Conservation (phyloP, 441 rosid species). For the Erodium texanum region DNA sequence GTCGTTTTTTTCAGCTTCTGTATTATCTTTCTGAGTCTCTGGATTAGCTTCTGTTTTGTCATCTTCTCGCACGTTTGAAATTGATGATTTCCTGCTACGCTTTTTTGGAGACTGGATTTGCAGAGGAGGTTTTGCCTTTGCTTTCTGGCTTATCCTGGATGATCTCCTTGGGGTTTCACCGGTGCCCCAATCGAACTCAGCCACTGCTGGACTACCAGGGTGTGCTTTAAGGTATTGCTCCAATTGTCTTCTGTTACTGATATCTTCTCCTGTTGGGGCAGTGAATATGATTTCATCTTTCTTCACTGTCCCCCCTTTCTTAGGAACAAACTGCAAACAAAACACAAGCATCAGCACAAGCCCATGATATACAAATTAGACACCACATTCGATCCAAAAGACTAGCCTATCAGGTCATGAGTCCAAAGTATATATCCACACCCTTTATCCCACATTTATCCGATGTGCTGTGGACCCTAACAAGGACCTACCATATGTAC, state of each 20-base stretch:
- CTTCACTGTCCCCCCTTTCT: conserved; percentile 38
- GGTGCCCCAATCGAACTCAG: conserved; percentile 85
- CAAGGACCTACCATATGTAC: no score
- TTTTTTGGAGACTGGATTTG: conserved; percentile 77
- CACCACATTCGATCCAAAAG: no score
- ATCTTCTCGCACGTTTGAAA: conserved; percentile 48
- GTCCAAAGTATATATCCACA: no score
- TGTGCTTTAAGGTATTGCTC: conserved; percentile 79
- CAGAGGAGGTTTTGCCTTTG: conserved; percentile 60
- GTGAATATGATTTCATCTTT: conserved; percentile 63
- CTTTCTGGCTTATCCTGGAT: conserved; percentile 72
- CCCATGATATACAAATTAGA: no score
- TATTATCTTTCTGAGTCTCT: conserved; percentile 10
- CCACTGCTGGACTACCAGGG: conserved; percentile 56
- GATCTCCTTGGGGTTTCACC: conserved; percentile 92
- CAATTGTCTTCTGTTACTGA: conserved; percentile 56
- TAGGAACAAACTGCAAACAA: conserved; percentile 46
- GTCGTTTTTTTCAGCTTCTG: conserved; percentile 27
- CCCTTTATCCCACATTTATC: no score
- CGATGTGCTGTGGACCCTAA: no score
- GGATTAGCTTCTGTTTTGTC: conserved; percentile 27
- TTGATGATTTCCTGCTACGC: conserved; percentile 47
- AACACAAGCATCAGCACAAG: no score
- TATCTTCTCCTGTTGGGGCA: conserved; percentile 88
- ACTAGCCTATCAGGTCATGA: no score